These are phyloP conservation scores for Iberis pinnata DNA, from an alignment of 345 rosid species.

Conservation along the genomic window DNA sequence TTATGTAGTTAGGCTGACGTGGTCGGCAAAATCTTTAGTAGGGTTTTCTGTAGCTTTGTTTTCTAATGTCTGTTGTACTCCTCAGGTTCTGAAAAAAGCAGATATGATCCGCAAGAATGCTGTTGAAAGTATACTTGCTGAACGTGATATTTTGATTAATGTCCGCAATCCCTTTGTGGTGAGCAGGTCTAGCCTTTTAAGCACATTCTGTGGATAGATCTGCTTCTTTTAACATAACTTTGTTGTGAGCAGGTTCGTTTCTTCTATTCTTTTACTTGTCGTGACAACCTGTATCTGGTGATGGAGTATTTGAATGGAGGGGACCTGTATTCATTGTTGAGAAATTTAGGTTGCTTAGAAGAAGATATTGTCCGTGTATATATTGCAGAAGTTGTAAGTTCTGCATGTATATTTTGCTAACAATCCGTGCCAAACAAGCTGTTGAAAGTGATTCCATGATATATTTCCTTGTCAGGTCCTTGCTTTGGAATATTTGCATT, in stretches of 20 bases:
- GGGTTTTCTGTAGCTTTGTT: slow-evolving; percentile 18
- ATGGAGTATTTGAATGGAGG: slow-evolving; percentile 99
- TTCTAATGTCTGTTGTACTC: slow-evolving; percentile 14
- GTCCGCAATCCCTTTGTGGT: slow-evolving; percentile 99
- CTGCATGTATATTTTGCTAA: slow-evolving; percentile 7
- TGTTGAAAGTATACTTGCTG: slow-evolving; percentile 97
- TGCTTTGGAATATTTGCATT: slow-evolving; percentile 89
- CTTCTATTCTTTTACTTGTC: slow-evolving; percentile 98
- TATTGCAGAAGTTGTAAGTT: slow-evolving; percentile 97
- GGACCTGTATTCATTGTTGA: slow-evolving; percentile 85
- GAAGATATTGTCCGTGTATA: slow-evolving; percentile 98
- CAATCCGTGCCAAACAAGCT: slow-evolving; percentile 11
- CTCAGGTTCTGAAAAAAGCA: slow-evolving; percentile 94
- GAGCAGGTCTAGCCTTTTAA: slow-evolving; percentile 48
- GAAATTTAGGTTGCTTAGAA: slow-evolving; percentile 95
- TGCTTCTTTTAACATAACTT: slow-evolving; percentile 28
- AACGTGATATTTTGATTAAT: slow-evolving; percentile 97
- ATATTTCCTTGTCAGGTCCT: slow-evolving; percentile 57
- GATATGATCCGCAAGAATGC: slow-evolving; percentile 99
- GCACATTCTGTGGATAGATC: slow-evolving; percentile 22
- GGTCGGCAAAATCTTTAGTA: slow-evolving; percentile 17
- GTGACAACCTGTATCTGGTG: slow-evolving; percentile 97
- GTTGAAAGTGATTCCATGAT: slow-evolving; percentile 10
- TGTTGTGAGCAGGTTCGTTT: slow-evolving; percentile 79
- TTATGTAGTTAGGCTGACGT: slow-evolving; percentile 3